phyloP scores from a whole-genome alignment of 768 basidiomycete species.

The Cystobasidium onofrii region DNA sequence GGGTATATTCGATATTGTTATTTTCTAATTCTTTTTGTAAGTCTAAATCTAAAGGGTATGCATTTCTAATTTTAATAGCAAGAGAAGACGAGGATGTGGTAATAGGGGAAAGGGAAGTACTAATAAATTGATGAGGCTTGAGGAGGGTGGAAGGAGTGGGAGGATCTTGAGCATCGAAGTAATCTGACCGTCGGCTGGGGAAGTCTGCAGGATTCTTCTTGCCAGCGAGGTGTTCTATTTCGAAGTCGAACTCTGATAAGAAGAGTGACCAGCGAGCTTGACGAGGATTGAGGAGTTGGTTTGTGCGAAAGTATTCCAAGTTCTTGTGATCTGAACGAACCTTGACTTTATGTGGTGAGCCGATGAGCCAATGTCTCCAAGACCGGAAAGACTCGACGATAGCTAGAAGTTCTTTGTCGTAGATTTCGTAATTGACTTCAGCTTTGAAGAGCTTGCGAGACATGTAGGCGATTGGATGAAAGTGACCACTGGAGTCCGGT shows the following conservation, averaged over 20 bases:
- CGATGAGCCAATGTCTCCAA: constrained; percentile 35
- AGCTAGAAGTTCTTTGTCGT: constrained; percentile 41
- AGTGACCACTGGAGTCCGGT: background rate
- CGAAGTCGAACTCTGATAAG: constrained; percentile 38
- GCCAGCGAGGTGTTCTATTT: constrained; percentile 23
- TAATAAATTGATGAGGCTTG: background rate
- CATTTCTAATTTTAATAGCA: background rate
- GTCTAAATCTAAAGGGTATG: background rate
- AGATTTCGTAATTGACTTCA: constrained; percentile 36
- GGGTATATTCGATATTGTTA: background rate
- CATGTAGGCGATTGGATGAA: constrained; percentile 28
- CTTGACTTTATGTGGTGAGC: background rate
- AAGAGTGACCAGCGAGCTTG: constrained; percentile 39
- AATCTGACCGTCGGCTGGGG: background rate
- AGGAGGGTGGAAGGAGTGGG: background rate
- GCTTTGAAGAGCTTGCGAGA: constrained; percentile 22
- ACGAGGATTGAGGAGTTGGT: constrained; percentile 28
- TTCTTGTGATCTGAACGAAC: constrained; percentile 37
- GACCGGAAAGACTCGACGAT: constrained; percentile 34
- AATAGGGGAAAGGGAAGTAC: background rate
- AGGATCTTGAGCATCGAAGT: background rate
- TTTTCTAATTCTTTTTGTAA: background rate
- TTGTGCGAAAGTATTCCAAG: constrained; percentile 35
- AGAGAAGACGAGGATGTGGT: background rate
- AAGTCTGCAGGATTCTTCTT: background rate